These are phyloP conservation scores for Plantago coronopus DNA, from an alignment of 305 asterid genomes.

Conservation along the genomic window DNA sequence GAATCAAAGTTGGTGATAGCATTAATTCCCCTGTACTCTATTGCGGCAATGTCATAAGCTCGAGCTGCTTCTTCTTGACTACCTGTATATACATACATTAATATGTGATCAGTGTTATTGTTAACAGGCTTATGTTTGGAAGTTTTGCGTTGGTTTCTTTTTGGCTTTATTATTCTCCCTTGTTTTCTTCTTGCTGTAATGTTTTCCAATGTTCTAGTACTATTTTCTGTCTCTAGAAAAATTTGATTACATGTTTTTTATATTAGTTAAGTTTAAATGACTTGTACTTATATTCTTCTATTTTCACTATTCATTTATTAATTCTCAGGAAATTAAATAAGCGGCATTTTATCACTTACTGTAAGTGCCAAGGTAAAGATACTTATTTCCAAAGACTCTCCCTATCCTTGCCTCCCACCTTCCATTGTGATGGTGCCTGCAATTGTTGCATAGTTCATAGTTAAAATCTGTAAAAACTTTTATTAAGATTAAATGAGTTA, in stretches of 20 bases:
- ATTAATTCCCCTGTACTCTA: neutral
- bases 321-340: neutral
- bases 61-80: conserved; percentile 79
- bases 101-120: too few relatives aligned
- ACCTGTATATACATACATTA: conserved; percentile 26
- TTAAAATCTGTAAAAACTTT: conserved; percentile 12
- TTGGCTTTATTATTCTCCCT: too few relatives aligned
- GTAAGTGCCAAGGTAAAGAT: conserved; percentile 82
- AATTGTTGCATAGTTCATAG: conserved; percentile 5
- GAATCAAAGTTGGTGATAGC: conserved; percentile 1
- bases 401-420: conserved; percentile 88
- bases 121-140: too few relatives aligned
- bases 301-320: neutral
- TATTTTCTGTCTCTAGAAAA: neutral
- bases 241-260: too few relatives aligned
- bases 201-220: too few relatives aligned
- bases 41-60: conserved; percentile 38
- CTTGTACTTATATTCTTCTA: neutral
- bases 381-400: conserved; percentile 75
- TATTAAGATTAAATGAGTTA: neutral
- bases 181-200: too few relatives aligned
- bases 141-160: too few relatives aligned
- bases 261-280: neutral
- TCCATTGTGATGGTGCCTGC: conserved; percentile 82
- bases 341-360: conserved; percentile 37